Conservation (phyloP, 257 asterid species). For the Parsonsia alboflavescens region DNA sequence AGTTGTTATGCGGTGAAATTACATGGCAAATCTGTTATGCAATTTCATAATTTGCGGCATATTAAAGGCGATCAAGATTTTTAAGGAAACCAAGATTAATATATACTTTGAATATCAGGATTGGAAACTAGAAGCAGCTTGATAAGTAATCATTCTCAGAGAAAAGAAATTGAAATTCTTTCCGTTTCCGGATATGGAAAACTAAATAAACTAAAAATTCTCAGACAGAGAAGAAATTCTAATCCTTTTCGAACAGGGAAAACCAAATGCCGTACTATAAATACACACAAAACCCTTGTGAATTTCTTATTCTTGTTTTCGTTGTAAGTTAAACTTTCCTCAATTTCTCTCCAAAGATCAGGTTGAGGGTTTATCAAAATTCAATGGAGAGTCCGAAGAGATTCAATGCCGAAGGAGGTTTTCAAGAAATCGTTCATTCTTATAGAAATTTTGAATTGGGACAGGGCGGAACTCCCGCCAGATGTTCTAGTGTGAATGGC, state of each 20-base stretch:
- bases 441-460: not conserved
- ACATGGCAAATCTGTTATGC: too few relatives aligned
- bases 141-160: too few relatives aligned
- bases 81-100: too few relatives aligned
- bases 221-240: not conserved
- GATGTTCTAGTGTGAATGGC: not conserved
- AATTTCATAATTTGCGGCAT: too few relatives aligned
- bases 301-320: not conserved
- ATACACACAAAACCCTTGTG: not conserved
- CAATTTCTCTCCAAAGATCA: not conserved
- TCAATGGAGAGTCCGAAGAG: not conserved
- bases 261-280: not conserved
- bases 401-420: not conserved
- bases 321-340: not conserved
- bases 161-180: too few relatives aligned
- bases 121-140: too few relatives aligned
- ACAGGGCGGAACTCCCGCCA: not conserved
- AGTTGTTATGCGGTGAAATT: too few relatives aligned
- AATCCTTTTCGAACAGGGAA: not conserved
- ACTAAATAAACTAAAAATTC: too few relatives aligned
- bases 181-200: too few relatives aligned
- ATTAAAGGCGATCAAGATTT: too few relatives aligned
- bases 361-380: not conserved
- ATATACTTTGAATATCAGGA: too few relatives aligned
- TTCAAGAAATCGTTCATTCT: not conserved